Percentiles rank a stretch among this genome's conserved stretches.
Conservation (phyloP, 2,329 filamentous ascomycete species). For the Aspergillus sp. region DNA sequence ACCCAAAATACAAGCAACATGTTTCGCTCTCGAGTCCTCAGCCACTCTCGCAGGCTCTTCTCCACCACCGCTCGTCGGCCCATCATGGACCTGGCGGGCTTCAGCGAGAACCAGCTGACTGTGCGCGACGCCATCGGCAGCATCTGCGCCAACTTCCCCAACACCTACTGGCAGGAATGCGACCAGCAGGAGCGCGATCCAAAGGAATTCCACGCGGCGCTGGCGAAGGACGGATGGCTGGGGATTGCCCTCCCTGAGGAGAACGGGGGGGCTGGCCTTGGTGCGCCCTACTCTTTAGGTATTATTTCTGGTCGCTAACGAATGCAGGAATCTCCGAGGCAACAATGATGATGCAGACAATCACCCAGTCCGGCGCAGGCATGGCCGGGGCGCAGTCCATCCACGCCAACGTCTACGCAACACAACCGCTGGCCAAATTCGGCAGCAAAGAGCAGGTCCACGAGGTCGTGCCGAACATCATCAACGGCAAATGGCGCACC, state of each 20-base stretch:
- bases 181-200: slow-evolving; percentile 72
- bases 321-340: slow-evolving; percentile 66
- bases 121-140: slow-evolving; percentile 70
- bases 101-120: slow-evolving; percentile 70
- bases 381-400: slow-evolving; percentile 67
- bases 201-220: slow-evolving; percentile 70
- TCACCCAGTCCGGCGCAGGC: slow-evolving; percentile 71
- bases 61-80: slow-evolving; percentile 31
- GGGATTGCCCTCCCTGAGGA: slow-evolving; percentile 76
- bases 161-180: slow-evolving; percentile 71
- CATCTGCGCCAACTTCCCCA: slow-evolving; percentile 69
- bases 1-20: neutral
- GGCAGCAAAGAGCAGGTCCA: slow-evolving; percentile 65
- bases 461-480: slow-evolving; percentile 67
- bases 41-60: slow-evolving; percentile 19
- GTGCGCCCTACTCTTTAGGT: slow-evolving; percentile 3
- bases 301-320: no score
- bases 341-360: slow-evolving; percentile 84
- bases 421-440: slow-evolving; percentile 72
- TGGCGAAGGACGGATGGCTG: slow-evolving; percentile 76
- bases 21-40: neutral
- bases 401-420: slow-evolving; percentile 58
- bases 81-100: slow-evolving; percentile 71
- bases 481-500: slow-evolving; percentile 68
- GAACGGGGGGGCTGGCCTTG: slow-evolving; percentile 72